Conservation (phyloP, 805 yeast genomes). For the Metschnikowia reukaufii region DNA sequence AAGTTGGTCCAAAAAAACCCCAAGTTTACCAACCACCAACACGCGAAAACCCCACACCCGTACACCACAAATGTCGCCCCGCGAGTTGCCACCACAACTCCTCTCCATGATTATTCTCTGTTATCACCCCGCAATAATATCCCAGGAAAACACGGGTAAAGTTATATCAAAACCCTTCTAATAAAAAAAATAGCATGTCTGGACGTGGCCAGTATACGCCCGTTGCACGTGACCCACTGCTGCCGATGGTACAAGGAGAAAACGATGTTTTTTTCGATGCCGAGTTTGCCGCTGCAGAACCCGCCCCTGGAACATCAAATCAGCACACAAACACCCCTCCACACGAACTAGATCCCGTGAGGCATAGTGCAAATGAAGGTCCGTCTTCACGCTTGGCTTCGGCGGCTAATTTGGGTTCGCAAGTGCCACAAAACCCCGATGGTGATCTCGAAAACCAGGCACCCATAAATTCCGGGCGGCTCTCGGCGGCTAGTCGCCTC, state of each 20-base stretch:
- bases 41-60: too few species aligned
- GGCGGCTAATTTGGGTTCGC: background rate
- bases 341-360: too few species aligned
- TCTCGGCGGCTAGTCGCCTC: conserved; percentile 32
- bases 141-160: too few species aligned
- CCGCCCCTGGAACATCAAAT: background rate
- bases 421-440: background rate
- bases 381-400: conserved; percentile 5
- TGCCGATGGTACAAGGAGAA: conserved; percentile 1
- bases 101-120: too few species aligned
- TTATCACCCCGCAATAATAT: too few species aligned
- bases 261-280: conserved; percentile 1
- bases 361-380: conserved; percentile 1
- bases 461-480: conserved; percentile 10
- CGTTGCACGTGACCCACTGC: background rate
- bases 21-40: too few species aligned
- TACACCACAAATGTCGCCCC: too few species aligned
- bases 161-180: too few species aligned
- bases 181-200: background rate
- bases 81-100: too few species aligned
- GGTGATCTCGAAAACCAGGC: conserved; percentile 33
- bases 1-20: too few species aligned
- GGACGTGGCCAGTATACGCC: background rate
- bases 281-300: background rate
- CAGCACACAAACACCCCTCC: background rate